Percentiles rank a stretch among this genome's conserved stretches.
Conservation (phyloP, 2,329 filamentous ascomycete species). For the Corinectria fuckeliana region DNA sequence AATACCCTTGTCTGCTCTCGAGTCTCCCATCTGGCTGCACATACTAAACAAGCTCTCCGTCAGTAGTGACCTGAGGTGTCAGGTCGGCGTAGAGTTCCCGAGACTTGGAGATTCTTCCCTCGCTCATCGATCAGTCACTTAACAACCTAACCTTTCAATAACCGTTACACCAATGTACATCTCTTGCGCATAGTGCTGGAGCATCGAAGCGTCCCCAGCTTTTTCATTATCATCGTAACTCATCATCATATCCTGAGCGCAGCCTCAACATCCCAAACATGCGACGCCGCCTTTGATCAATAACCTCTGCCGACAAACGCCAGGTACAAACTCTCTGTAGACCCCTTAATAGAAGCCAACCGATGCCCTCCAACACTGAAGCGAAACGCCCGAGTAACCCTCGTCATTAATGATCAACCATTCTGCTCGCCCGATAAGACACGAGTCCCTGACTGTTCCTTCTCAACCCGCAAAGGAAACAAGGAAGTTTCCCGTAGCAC, state of each 20-base stretch:
- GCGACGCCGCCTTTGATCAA: background rate
- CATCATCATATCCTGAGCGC: constrained; percentile 11
- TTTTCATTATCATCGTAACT: constrained; percentile 17
- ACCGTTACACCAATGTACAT: background rate
- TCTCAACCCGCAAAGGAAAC: background rate
- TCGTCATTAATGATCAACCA: background rate
- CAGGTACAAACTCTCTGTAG: background rate
- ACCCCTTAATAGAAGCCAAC: background rate
- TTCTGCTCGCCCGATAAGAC: background rate
- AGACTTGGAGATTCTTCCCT: background rate
- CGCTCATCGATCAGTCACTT: background rate
- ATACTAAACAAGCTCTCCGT: too few species aligned
- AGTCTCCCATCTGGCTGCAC: background rate
- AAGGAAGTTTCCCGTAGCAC: background rate
- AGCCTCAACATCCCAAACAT: constrained; percentile 8
- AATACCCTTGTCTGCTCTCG: constrained; percentile 18
- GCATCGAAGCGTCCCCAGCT: background rate
- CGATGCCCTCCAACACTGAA: background rate
- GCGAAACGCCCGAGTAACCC: background rate
- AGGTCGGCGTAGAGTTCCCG: background rate
- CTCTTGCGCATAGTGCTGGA: background rate
- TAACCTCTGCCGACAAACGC: background rate
- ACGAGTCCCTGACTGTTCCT: background rate
- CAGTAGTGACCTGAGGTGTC: background rate
- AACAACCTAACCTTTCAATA: background rate